These are phyloP conservation scores for Magnusiomyces tetraspermus DNA, from an alignment of 1,139 yeast species.

Conservation along the genomic window DNA sequence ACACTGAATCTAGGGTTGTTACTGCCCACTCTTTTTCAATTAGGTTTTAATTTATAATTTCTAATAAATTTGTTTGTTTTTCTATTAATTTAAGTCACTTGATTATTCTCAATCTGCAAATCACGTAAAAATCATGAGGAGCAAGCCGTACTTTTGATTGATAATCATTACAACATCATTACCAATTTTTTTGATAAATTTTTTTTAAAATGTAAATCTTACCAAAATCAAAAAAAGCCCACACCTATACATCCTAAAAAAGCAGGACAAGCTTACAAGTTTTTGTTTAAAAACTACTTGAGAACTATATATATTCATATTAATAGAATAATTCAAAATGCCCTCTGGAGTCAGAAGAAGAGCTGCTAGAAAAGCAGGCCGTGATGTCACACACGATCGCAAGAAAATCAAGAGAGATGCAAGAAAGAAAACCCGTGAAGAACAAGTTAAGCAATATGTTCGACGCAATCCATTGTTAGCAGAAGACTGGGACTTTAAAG, in stretches of 20 bases:
- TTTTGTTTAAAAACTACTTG: too few relatives aligned
- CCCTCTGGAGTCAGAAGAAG: constrained; percentile 64
- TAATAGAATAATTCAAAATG: constrained; percentile 20
- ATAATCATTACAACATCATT: neutral
- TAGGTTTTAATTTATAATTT: too few relatives aligned
- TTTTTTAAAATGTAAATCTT: neutral
- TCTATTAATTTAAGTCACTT: neutral
- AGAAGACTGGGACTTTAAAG: constrained; percentile 77
- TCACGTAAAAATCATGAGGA: too few relatives aligned
- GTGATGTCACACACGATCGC: constrained; percentile 12
- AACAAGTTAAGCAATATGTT: constrained; percentile 53
- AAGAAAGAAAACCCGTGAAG: constrained; percentile 61
- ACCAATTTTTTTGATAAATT: neutral
- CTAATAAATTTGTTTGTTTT: too few relatives aligned
- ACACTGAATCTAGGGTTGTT: too few relatives aligned
- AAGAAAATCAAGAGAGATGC: constrained; percentile 47
- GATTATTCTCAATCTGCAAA: neutral
- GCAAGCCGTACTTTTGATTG: too few relatives aligned
- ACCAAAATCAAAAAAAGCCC: too few relatives aligned
- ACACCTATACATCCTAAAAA: neutral
- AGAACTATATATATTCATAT: neutral
- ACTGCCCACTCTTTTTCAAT: too few relatives aligned
- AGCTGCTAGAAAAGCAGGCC: constrained; percentile 59
- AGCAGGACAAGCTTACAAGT: neutral
- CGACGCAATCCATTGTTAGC: constrained; percentile 72